A percentile compares a stretch with the other conserved stretches of the same genome.
These are phyloP conservation scores for Zymoseptoria tritici DNA, from an alignment of 2,329 filamentous ascomycete species.

Conservation along the genomic window DNA sequence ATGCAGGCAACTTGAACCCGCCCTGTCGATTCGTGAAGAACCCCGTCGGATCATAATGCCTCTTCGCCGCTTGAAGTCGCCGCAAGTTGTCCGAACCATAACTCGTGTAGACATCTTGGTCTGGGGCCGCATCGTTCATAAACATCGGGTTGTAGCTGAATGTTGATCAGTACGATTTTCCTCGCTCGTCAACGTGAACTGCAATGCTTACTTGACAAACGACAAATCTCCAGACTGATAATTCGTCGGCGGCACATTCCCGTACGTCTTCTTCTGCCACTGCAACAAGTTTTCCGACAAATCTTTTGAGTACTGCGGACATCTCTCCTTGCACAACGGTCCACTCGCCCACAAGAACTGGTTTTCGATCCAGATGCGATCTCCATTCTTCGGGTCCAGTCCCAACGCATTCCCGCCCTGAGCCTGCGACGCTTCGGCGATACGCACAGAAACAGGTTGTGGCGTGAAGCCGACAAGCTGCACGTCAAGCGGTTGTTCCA, in stretches of 20 bases:
- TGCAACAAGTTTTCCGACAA: conserved; percentile 3
- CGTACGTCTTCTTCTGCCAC: conserved; percentile 10
- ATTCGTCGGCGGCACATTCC: conserved; percentile 10
- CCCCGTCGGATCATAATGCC: conserved; percentile 17
- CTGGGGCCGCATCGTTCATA: conserved; percentile 20
- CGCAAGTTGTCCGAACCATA: conserved; percentile 17
- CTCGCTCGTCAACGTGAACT: not conserved
- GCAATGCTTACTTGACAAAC: not conserved
- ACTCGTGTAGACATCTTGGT: conserved; percentile 18
- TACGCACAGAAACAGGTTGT: conserved; percentile 11
- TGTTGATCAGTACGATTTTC: not conserved
- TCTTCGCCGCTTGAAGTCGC: conserved; percentile 15
- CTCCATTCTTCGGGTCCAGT: conserved; percentile 13
- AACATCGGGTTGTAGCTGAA: conserved; percentile 14
- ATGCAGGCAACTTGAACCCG: conserved; percentile 16
- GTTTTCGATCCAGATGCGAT: conserved; percentile 17
- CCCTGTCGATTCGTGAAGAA: conserved; percentile 20
- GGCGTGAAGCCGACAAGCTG: conserved; percentile 16
- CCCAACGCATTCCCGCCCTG: conserved; percentile 15
- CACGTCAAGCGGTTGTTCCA: conserved; percentile 10
- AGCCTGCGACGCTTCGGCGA: conserved; percentile 9
- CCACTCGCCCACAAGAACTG: conserved; percentile 13
- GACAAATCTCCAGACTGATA: conserved; percentile 13
- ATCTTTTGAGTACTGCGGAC: conserved; percentile 10
- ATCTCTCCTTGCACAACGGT: conserved; percentile 11